phyloP scores from a whole-genome alignment of 2,329 filamentous ascomycete species.

The Magnaporthiopsis poae region DNA sequence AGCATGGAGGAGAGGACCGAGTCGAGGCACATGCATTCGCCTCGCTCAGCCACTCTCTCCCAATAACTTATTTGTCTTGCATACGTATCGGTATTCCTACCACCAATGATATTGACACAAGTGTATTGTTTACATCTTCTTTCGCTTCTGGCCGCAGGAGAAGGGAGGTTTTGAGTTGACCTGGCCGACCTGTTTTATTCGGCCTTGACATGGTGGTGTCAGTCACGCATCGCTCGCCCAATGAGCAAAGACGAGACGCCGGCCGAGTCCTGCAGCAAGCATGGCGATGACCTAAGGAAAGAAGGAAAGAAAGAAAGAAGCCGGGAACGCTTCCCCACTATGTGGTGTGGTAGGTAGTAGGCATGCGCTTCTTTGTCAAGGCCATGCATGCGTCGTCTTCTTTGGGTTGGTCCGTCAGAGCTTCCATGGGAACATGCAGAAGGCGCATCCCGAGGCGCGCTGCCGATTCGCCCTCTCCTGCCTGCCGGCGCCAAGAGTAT shows the following conservation, averaged over 20 bases:
- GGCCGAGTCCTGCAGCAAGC: neutral
- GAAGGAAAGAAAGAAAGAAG: too few relatives aligned
- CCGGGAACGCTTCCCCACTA: neutral
- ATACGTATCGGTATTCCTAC: neutral
- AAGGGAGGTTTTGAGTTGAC: neutral
- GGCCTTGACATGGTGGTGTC: too few relatives aligned
- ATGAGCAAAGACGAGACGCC: neutral
- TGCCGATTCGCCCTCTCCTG: neutral
- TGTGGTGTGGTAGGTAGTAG: neutral
- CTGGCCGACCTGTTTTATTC: neutral
- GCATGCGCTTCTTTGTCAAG: too few relatives aligned
- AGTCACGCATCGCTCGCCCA: neutral
- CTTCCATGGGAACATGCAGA: neutral
- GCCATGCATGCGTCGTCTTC: too few relatives aligned
- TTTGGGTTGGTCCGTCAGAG: neutral
- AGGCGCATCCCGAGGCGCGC: neutral
- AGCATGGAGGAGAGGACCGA: neutral
- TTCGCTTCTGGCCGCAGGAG: neutral
- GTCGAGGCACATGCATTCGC: neutral
- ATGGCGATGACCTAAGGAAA: neutral
- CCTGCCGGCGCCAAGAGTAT: neutral
- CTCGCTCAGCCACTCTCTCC: neutral
- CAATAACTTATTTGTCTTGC: neutral
- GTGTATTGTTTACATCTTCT: neutral
- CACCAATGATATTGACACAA: neutral